phyloP scores from a whole-genome alignment of 441 rosid genomes.

The Bocquillonia castaneifolia region DNA sequence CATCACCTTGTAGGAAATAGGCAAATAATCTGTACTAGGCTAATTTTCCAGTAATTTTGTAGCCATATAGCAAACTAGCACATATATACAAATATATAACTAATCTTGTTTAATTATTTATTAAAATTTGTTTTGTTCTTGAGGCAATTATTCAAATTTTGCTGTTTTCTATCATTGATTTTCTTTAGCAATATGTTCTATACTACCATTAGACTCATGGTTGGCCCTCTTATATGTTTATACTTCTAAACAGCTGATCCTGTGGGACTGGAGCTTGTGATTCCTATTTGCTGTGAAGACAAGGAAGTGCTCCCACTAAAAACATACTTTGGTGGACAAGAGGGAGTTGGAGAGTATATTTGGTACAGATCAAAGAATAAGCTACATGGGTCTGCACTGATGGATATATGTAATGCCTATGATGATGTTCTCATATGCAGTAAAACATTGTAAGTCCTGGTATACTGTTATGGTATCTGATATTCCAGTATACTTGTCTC shows the following conservation, averaged over 20 bases:
- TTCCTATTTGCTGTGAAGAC: slow-evolving; percentile 72
- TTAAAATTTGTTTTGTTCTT: neutral
- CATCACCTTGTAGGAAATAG: neutral
- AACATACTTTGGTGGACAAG: slow-evolving; percentile 83
- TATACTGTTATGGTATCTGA: slow-evolving; percentile 14
- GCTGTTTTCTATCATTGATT: neutral
- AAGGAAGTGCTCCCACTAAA: slow-evolving; percentile 70
- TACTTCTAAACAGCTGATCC: slow-evolving; percentile 72
- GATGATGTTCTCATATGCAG: slow-evolving; percentile 51
- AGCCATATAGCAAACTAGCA: too few relatives aligned
- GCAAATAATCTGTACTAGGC: neutral
- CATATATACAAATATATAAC: too few relatives aligned
- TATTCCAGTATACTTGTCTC: slow-evolving; percentile 18
- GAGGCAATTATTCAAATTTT: slow-evolving; percentile 7
- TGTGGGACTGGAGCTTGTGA: slow-evolving; percentile 71
- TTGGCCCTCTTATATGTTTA: slow-evolving; percentile 9
- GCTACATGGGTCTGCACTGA: slow-evolving; percentile 54
- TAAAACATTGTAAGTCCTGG: slow-evolving; percentile 62
- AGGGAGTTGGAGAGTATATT: slow-evolving; percentile 76
- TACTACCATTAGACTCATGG: neutral
- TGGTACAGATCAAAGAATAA: slow-evolving; percentile 79
- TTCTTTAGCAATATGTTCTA: slow-evolving; percentile 5
- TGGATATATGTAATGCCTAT: slow-evolving; percentile 47
- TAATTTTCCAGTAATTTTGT: neutral
- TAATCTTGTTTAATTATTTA: neutral